Evolutionary conservation across 2,329 filamentous ascomycete species (phyloP), one percentile per base, ranked within the genome.

Genomic region (Coniella vitis): DNA sequence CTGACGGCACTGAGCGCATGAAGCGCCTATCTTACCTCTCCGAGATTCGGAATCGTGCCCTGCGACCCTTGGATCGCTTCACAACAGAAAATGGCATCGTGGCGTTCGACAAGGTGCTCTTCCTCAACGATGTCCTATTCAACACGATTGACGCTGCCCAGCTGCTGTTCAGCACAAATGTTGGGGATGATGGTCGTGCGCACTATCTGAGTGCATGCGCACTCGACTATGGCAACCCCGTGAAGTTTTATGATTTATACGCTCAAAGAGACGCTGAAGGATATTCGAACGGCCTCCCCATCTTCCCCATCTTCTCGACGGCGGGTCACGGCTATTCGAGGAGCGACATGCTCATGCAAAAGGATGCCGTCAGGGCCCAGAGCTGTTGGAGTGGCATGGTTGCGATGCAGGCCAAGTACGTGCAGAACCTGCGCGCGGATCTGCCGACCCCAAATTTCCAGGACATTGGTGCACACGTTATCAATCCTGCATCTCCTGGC

Each of bases 1-100:
- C 83, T 2, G 78, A 77, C 49, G 84, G 84, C 1, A 72, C 75
- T 35, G 68, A 70, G 36, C 76, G 81, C n/a, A 71, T 84, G 34
- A 87, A 87, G 63, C 76, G 86, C n/a, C 82, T 90, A 38, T 76
- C 82, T 25, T 89, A 84, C 63, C 70, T 90, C 17, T 83, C 86
- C 12, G 79, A 84, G 61, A 80, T 87, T 43, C 78, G 86, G 43
- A 90, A 90, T 62, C 76, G 78, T 39, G 85, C 84, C 0, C 65
- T 90, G 20, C 69, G 72, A 34, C 84, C 85, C 0, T 69, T 90
- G 10, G 73, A 81, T 37, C 69, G 69, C 25, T 58, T 64, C n/a
- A 54, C 56, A 21, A 51, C 58, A 4, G 64, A 66, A 17, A 65
- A 64, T 12, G 62, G 64, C 14, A 61, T 63, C 1, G 61, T 61